These are phyloP conservation scores for Globisporangium cederbergense DNA, from an alignment of 352 stramenopile species.

Conservation along the genomic window DNA sequence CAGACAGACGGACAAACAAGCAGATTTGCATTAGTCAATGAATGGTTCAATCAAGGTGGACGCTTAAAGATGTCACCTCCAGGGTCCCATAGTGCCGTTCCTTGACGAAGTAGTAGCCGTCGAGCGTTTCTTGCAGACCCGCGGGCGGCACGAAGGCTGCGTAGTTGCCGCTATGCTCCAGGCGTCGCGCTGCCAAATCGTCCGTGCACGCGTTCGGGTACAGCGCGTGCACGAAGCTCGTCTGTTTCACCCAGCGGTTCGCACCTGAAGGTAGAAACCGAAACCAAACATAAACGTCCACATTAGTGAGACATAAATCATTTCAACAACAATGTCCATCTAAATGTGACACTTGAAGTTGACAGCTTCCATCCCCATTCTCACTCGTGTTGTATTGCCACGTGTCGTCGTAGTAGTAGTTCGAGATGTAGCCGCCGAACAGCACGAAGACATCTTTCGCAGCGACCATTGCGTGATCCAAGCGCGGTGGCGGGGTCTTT, in stretches of 20 bases:
- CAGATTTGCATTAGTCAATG: not conserved
- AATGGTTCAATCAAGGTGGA: not conserved
- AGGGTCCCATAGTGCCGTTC: slow-evolving; percentile 71
- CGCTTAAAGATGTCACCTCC: slow-evolving; percentile 29
- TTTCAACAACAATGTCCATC: not conserved
- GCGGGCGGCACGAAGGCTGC: slow-evolving; percentile 34
- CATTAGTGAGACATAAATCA: not conserved
- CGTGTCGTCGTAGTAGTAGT: slow-evolving; percentile 93
- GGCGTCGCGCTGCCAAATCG: slow-evolving; percentile 64
- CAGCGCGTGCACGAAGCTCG: slow-evolving; percentile 85
- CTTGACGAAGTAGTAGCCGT: slow-evolving; percentile 68
- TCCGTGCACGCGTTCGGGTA: slow-evolving; percentile 91
- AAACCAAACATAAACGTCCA: not conserved
- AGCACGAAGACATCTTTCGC: slow-evolving; percentile 85
- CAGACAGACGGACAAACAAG: not conserved
- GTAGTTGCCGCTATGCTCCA: slow-evolving; percentile 77
- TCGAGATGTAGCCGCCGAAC: slow-evolving; percentile 92
- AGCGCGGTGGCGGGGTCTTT: slow-evolving; percentile 53
- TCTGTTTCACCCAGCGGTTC: slow-evolving; percentile 89
- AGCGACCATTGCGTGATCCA: slow-evolving; percentile 83
- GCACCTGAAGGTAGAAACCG: slow-evolving; percentile 23
- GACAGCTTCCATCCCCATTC: not conserved
- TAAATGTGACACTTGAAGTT: not conserved
- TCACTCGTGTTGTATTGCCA: slow-evolving; percentile 95
- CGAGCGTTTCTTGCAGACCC: slow-evolving; percentile 27